Conservation (phyloP, 2,329 filamentous ascomycete genomes). For the Dactylonectria estremocensis region DNA sequence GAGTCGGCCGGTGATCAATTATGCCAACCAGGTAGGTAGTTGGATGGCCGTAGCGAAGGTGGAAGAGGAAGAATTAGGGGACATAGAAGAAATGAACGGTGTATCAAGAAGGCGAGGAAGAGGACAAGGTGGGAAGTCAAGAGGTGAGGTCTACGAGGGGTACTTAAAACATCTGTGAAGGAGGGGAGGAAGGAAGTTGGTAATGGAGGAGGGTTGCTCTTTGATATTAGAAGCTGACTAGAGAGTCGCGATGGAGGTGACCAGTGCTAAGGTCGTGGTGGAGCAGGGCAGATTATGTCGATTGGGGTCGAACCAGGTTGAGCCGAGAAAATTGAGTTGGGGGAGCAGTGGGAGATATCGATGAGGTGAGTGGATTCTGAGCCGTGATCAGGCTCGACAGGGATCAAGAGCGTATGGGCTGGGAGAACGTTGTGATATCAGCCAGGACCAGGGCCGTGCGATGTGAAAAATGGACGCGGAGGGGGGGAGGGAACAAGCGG, state of each 20-base stretch:
- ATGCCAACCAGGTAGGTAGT: slow-evolving; percentile 5
- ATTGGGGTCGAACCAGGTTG: slow-evolving; percentile 14
- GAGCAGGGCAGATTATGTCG: slow-evolving; percentile 27
- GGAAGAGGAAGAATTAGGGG: slow-evolving; percentile 17
- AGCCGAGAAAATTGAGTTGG: slow-evolving; percentile 29
- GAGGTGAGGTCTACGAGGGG: slow-evolving; percentile 19
- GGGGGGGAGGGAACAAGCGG: slow-evolving; percentile 32
- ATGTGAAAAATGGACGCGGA: slow-evolving; percentile 24
- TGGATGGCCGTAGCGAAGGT: slow-evolving; percentile 9
- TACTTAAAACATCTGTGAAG: slow-evolving; percentile 14
- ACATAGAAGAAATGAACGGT: background rate
- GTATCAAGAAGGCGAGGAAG: slow-evolving; percentile 27
- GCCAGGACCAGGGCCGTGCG: slow-evolving; percentile 30
- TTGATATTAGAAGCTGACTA: slow-evolving; percentile 26
- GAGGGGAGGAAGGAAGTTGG: slow-evolving; percentile 13
- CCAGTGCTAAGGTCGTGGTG: slow-evolving; percentile 24
- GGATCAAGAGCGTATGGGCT: slow-evolving; percentile 33
- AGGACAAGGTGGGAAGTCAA: slow-evolving; percentile 7
- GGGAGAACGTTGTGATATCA: slow-evolving; percentile 32
- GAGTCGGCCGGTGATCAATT: slow-evolving; percentile 7
- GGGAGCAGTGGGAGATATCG: slow-evolving; percentile 26
- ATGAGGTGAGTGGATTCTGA: slow-evolving; percentile 33
- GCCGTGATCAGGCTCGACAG: slow-evolving; percentile 30
- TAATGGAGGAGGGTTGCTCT: slow-evolving; percentile 23
- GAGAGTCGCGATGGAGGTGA: slow-evolving; percentile 17